Base-by-base conservation (phyloP, 2,329 filamentous ascomycete genomes). In the Pseudogymnoascus sp. region DNA sequence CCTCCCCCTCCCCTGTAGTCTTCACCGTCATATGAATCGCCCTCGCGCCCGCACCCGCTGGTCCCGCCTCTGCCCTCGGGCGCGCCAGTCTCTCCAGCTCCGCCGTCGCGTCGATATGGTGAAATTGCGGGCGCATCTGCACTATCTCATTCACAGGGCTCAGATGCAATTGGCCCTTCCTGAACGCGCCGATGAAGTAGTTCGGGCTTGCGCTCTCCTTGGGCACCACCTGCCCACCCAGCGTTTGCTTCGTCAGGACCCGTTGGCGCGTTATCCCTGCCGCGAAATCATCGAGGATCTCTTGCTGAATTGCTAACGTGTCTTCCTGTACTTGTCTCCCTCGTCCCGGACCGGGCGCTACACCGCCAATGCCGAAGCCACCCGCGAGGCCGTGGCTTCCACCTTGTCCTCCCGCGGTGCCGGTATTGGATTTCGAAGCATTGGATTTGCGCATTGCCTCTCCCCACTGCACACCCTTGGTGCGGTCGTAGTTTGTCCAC, bases 141-240 rank as follows among this genome's bases (percentile, higher is more conserved):
- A 96, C 89, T 48, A 96, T 84, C 1, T 90, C 88, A 40, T 87
- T 86, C 52, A 95, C 84, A 25, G 89, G 89, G 0, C 91, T 95
- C 39, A 97, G 84, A 75, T 97, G 91, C 8, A 97, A 79, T 71
- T 95, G 86, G 68, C 90, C 90, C 60, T 87, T 87, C 72, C 88
- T 84, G 72, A 97, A 97, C n/a, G 92, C 88, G 29, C 91, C 94
- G 59, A 97, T 82, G 86, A 97, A 95, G 77, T 96, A 96, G 67
- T 90, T 65, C 35, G 72, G 71, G 35, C 66, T 69, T 4, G 66
- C 87, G 21, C 88, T 87, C 66, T 87, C 83, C 66, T 87, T 85
- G 2, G 85, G 79, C 40, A 85, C 82, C 10, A 87, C 87, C 73
- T 93, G 87, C 0, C 94, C 94, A 52, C 92, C 92, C 21, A 96